These are phyloP conservation scores for Schizophyllum amplum DNA, from an alignment of 1,284 basidiomycete genomes.

Conservation along the genomic window DNA sequence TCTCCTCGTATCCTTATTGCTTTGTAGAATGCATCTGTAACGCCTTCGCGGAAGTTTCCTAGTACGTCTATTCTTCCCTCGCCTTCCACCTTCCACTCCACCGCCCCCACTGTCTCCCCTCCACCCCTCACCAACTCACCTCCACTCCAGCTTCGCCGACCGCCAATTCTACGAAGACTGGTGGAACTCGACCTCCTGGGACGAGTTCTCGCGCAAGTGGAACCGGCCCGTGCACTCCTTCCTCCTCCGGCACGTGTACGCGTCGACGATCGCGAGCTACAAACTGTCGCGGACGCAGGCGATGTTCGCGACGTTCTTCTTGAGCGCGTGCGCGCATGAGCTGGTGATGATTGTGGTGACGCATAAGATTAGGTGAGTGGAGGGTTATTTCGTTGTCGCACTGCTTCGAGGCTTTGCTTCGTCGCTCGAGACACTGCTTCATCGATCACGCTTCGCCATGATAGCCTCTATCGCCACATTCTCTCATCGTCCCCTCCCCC, in stretches of 20 bases:
- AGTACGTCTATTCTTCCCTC: constrained; percentile 37
- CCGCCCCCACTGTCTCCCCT: too few relatives aligned
- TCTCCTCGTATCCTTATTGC: constrained; percentile 1
- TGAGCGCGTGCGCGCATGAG: constrained; percentile 87
- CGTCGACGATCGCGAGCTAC: constrained; percentile 75
- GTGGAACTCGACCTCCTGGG: constrained; percentile 98
- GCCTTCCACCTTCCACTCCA: not conserved
- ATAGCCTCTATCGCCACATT: constrained; percentile 4
- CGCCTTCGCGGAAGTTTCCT: constrained; percentile 87
- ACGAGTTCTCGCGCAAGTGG: constrained; percentile 96
- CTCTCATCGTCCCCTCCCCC: not conserved
- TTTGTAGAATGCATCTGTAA: constrained; percentile 87
- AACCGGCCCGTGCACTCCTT: constrained; percentile 91
- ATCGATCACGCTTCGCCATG: too few relatives aligned
- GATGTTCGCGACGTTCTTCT: constrained; percentile 87
- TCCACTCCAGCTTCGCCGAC: constrained; percentile 73
- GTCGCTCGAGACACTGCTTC: too few relatives aligned
- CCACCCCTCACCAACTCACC: too few relatives aligned
- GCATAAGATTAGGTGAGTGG: constrained; percentile 62
- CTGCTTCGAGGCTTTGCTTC: too few relatives aligned
- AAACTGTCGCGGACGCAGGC: constrained; percentile 71
- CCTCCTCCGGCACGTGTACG: constrained; percentile 91
- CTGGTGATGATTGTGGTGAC: constrained; percentile 96
- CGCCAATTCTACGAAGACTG: constrained; percentile 97
- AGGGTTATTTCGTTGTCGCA: too few relatives aligned